Conservation (phyloP, 495 filamentous ascomycete species). For the Sphaerosporella brunnea region DNA sequence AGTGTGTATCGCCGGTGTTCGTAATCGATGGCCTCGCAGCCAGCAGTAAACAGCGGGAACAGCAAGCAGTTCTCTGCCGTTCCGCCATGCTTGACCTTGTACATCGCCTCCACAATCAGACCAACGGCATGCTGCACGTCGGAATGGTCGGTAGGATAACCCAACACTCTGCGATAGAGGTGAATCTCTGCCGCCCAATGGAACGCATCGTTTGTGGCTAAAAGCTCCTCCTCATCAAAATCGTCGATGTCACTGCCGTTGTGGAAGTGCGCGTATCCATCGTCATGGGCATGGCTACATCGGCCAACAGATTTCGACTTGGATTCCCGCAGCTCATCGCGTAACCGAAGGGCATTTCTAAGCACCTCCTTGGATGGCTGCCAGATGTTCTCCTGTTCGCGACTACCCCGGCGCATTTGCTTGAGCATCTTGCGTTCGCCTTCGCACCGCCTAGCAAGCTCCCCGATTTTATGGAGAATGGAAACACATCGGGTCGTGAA, state of each 20-base stretch:
- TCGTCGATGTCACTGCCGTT: slow-evolving; percentile 31
- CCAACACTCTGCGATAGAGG: slow-evolving; percentile 55
- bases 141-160: slow-evolving; percentile 35
- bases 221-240: slow-evolving; percentile 45
- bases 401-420: not conserved
- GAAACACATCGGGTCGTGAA: slow-evolving; percentile 53
- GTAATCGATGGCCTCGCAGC: slow-evolving; percentile 48
- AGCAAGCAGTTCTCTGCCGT: slow-evolving; percentile 60
- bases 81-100: slow-evolving; percentile 45
- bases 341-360: slow-evolving; percentile 38
- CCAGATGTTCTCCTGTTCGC: slow-evolving; percentile 39
- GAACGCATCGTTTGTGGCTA: slow-evolving; percentile 64
- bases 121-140: slow-evolving; percentile 47
- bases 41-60: slow-evolving; percentile 73
- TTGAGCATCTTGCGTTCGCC: slow-evolving; percentile 26
- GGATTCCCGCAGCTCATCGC: slow-evolving; percentile 36
- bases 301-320: slow-evolving; percentile 28
- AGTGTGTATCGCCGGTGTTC: slow-evolving; percentile 43
- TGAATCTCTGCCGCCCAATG: slow-evolving; percentile 67
- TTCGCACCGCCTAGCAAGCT: slow-evolving; percentile 54
- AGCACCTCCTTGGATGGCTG: slow-evolving; percentile 37
- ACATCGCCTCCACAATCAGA: slow-evolving; percentile 43
- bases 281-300: slow-evolving; percentile 33
- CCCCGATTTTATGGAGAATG: slow-evolving; percentile 56
- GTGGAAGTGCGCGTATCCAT: slow-evolving; percentile 17